Conservation (phyloP, 306 rosid species). For the Rosa rugosa region DNA sequence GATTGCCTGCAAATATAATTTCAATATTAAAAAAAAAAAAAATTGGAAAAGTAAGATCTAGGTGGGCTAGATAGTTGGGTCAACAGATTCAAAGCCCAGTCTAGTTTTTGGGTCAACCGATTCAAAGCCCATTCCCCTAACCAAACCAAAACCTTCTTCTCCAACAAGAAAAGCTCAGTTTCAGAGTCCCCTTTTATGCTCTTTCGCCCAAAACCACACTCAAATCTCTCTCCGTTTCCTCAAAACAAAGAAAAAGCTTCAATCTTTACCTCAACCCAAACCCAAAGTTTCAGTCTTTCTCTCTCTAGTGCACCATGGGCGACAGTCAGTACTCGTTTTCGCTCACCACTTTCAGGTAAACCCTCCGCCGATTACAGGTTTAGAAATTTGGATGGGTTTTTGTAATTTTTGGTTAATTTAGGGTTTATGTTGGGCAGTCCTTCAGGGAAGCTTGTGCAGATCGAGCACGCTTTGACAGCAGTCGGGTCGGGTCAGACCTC, state of each 20-base stretch:
- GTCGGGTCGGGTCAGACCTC: constrained; percentile 98
- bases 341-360: constrained; percentile 55
- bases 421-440: constrained; percentile 49
- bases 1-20: no score
- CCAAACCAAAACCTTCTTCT: constrained; percentile 23
- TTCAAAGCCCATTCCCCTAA: background rate
- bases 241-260: background rate
- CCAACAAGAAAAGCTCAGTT: constrained; percentile 27
- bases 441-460: constrained; percentile 95
- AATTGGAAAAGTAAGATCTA: no score
- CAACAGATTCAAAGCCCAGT: background rate
- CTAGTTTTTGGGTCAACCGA: background rate
- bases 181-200: background rate
- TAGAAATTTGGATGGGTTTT: background rate
- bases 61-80: no score
- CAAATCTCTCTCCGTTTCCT: background rate
- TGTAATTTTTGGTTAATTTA: constrained; percentile 10
- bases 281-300: background rate
- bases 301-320: constrained; percentile 39
- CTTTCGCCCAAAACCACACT: background rate
- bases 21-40: no score
- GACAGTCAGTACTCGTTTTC: constrained; percentile 56
- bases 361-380: background rate
- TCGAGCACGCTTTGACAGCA: constrained; percentile 96
- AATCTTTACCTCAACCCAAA: background rate